Conservation (phyloP, 306 rosid species). For the Amphicarpaea edgeworthii region DNA sequence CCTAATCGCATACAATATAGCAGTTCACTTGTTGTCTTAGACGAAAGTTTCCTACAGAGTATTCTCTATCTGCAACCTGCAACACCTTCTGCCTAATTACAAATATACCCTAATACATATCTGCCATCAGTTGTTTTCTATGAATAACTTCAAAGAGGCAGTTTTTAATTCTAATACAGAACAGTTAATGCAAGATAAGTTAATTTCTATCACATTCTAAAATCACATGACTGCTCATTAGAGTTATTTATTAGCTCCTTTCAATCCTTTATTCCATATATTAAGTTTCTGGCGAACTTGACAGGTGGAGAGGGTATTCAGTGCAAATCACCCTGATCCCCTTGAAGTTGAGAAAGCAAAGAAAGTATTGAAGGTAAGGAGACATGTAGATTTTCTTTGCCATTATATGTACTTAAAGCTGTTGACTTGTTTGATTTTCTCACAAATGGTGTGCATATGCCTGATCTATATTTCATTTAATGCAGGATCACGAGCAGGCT, state of each 20-base stretch:
- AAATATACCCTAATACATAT: background rate
- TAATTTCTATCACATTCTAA: background rate
- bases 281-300: constrained; percentile 36
- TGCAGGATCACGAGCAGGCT: constrained; percentile 93
- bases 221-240: background rate
- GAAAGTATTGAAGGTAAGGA: constrained; percentile 82
- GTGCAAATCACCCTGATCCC: constrained; percentile 87
- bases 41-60: background rate
- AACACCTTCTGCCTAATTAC: constrained; percentile 3
- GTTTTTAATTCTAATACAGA: background rate
- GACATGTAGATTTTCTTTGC: constrained; percentile 12
- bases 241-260: background rate
- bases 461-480: constrained; percentile 37
- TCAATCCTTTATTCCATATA: background rate
- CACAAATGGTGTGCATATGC: constrained; percentile 1
- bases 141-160: constrained; percentile 2
- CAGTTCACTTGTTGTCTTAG: background rate
- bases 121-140: background rate
- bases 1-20: background rate
- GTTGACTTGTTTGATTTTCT: constrained; percentile 9
- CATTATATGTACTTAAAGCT: constrained; percentile 1
- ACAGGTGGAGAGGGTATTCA: constrained; percentile 94
- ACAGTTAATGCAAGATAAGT: background rate
- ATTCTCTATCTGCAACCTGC: background rate
- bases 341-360: constrained; percentile 87